Conservation (phyloP, 176 grass and related monocot species). For the Aegilops bicornis region DNA sequence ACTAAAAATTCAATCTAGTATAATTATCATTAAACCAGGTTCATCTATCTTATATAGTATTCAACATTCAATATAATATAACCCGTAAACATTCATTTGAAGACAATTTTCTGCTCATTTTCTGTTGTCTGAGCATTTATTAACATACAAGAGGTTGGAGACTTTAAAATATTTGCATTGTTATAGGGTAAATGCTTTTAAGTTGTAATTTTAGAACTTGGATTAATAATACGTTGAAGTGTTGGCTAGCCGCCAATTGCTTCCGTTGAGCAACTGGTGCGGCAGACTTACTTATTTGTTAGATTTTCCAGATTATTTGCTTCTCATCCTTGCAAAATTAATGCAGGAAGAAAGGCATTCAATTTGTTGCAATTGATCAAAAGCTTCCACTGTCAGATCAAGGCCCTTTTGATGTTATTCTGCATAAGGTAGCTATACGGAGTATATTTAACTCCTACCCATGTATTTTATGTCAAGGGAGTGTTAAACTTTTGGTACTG, state of each 20-base stretch:
- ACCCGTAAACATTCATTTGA: constrained; percentile 7
- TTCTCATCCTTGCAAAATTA: constrained; percentile 36
- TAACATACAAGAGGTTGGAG: not conserved
- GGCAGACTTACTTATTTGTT: not conserved
- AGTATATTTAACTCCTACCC: not conserved
- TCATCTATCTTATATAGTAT: not conserved
- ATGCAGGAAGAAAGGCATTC: constrained; percentile 92
- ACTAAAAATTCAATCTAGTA: not conserved
- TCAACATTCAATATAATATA: not conserved
- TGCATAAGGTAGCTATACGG: constrained; percentile 69
- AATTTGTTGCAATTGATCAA: constrained; percentile 88
- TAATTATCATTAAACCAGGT: not conserved
- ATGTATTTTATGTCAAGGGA: constrained; percentile 7
- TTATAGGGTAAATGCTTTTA: not conserved
- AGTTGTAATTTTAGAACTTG: not conserved
- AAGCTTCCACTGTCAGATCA: constrained; percentile 69
- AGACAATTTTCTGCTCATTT: not conserved
- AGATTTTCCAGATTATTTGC: not conserved
- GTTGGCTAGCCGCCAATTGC: not conserved
- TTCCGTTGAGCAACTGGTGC: not conserved
- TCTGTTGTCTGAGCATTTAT: not conserved
- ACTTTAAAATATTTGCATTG: not conserved
- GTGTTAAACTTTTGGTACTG: not conserved
- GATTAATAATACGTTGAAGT: constrained; percentile 7
- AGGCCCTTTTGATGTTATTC: constrained; percentile 97